Evolutionary conservation across 2,329 filamentous ascomycete species (phyloP).

Genomic region (Pseudonectria foliicola): DNA sequence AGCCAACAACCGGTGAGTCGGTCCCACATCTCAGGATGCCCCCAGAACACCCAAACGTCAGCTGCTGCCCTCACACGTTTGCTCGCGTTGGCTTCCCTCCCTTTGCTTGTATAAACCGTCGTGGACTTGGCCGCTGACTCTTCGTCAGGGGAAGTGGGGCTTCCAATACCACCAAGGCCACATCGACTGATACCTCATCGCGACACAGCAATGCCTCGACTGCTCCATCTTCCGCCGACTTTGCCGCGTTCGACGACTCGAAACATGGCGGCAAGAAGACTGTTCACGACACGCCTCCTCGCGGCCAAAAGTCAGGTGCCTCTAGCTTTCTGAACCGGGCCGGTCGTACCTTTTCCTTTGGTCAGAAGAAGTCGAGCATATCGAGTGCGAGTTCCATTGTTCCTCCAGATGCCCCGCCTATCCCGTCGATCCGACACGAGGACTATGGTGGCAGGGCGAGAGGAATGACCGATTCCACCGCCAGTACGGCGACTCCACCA

Average conservation of each 20-base stretch:
- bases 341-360: slow-evolving; percentile 54
- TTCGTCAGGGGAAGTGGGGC: slow-evolving; percentile 49
- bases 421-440: slow-evolving; percentile 28
- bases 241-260: slow-evolving; percentile 23
- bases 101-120: slow-evolving; percentile 18
- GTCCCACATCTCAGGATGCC: slow-evolving; percentile 7
- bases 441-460: slow-evolving; percentile 32
- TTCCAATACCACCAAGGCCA: slow-evolving; percentile 54
- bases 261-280: slow-evolving; percentile 31
- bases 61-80: slow-evolving; percentile 4
- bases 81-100: slow-evolving; percentile 13
- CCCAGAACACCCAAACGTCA: slow-evolving; percentile 15
- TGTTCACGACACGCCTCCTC: slow-evolving; percentile 28
- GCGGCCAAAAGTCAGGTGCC: slow-evolving; percentile 41
- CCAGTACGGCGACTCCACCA: slow-evolving; percentile 46
- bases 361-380: slow-evolving; percentile 42
- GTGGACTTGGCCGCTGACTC: slow-evolving; percentile 29
- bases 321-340: slow-evolving; percentile 48
- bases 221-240: slow-evolving; percentile 49
- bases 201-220: slow-evolving; percentile 57
- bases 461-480: slow-evolving; percentile 48
- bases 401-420: slow-evolving; percentile 31
- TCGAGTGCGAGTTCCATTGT: slow-evolving; percentile 23
- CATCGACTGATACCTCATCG: slow-evolving; percentile 53
- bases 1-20: slow-evolving; percentile 46